Percentiles rank a stretch among this genome's conserved stretches.
These are phyloP conservation scores for Gossypium anomalum DNA, from an alignment of 345 rosid species.

Conservation along the genomic window DNA sequence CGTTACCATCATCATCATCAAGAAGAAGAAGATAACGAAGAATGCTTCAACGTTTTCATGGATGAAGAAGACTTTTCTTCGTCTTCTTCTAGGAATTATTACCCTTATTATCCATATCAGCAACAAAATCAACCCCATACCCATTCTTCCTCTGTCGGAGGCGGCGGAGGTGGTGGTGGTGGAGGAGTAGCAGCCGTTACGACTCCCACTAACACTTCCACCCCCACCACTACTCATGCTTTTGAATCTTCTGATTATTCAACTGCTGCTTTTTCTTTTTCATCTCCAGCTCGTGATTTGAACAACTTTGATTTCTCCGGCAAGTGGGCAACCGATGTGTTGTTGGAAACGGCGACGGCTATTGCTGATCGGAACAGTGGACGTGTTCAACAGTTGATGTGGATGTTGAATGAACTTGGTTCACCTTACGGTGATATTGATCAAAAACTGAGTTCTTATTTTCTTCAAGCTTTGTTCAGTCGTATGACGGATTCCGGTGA, in stretches of 20 bases:
- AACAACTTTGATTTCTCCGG: slow-evolving; percentile 60
- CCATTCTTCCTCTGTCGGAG: slow-evolving; percentile 15
- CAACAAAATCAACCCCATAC: slow-evolving; percentile 20
- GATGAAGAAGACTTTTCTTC: slow-evolving; percentile 99
- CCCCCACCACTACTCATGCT: slow-evolving; percentile 31
- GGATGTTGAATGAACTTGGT: slow-evolving; percentile 87
- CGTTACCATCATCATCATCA: slow-evolving; percentile 40
- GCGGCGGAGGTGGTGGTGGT: no score
- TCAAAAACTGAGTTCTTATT: slow-evolving; percentile 76
- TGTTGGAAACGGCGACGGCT: slow-evolving; percentile 71
- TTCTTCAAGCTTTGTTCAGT: slow-evolving; percentile 83
- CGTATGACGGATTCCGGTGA: slow-evolving; percentile 82
- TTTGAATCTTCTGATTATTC: slow-evolving; percentile 45
- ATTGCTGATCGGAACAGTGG: slow-evolving; percentile 54
- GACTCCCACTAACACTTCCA: slow-evolving; percentile 7
- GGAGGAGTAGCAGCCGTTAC: background rate
- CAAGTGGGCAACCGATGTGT: slow-evolving; percentile 66
- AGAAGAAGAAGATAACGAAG: slow-evolving; percentile 35
- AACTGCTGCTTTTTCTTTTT: slow-evolving; percentile 36
- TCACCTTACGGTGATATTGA: slow-evolving; percentile 91
- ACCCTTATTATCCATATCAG: background rate
- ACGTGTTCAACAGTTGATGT: slow-evolving; percentile 75
- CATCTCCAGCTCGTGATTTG: slow-evolving; percentile 33
- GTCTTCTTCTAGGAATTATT: slow-evolving; percentile 63
- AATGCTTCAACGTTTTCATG: slow-evolving; percentile 34